Evolutionary conservation across 805 yeast genomes (phyloP).

Genomic region (Starmerella floris): DNA sequence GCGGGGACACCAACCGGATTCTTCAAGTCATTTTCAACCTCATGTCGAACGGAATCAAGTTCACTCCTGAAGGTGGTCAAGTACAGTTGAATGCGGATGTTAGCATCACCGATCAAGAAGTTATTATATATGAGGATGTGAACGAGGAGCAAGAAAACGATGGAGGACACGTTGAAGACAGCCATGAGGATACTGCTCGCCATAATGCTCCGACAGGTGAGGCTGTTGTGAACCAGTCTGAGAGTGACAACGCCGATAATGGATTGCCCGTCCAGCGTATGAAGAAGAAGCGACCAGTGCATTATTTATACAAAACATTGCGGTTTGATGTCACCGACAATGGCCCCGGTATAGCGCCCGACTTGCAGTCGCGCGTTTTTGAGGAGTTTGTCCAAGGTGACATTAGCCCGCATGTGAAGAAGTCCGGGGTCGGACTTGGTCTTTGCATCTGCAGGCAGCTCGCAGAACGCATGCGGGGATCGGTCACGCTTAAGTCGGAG

Average conservation of each 20-base stretch:
- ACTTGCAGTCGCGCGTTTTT: slow-evolving; percentile 69
- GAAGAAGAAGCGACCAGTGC: neutral
- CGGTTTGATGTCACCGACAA: slow-evolving; percentile 73
- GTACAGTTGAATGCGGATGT: slow-evolving; percentile 34
- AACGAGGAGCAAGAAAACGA: neutral
- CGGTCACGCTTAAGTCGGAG: slow-evolving; percentile 56
- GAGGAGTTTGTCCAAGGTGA: slow-evolving; percentile 98
- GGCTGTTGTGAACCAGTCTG: neutral
- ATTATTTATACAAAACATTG: slow-evolving; percentile 20
- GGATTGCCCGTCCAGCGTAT: neutral
- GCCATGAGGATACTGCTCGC: neutral
- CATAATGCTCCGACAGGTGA: neutral
- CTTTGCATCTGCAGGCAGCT: slow-evolving; percentile 78
- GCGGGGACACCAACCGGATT: slow-evolving; percentile 82
- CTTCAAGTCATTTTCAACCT: slow-evolving; percentile 86
- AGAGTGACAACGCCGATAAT: neutral
- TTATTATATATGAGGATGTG: neutral
- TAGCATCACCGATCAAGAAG: neutral
- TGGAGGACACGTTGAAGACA: too few species aligned
- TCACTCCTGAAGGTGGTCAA: slow-evolving; percentile 79
- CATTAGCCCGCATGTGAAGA: slow-evolving; percentile 76
- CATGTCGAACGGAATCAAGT: slow-evolving; percentile 80
- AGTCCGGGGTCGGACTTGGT: slow-evolving; percentile 95
- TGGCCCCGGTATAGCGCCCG: slow-evolving; percentile 86
- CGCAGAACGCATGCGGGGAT: slow-evolving; percentile 83